These are phyloP conservation scores for Sechiopsis laciniata DNA, from an alignment of 306 rosid genomes.

Conservation along the genomic window DNA sequence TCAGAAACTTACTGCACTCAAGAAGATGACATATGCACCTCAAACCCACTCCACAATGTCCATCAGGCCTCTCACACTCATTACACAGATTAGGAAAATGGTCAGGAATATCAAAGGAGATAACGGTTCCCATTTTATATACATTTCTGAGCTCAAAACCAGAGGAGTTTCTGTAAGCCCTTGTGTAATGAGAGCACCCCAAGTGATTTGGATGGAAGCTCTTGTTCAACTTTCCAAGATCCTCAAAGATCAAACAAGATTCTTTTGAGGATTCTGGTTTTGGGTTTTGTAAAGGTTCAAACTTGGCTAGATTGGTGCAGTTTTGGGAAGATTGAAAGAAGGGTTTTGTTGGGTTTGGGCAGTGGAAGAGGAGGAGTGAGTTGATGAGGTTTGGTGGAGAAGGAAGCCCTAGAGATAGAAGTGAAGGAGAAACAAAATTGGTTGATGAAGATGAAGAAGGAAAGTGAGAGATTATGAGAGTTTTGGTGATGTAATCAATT, in stretches of 20 bases:
- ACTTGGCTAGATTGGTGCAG: constrained; percentile 23
- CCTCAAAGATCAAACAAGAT: constrained; percentile 44
- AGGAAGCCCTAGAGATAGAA: constrained; percentile 45
- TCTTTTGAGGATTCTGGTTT: constrained; percentile 17
- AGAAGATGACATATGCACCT: constrained; percentile 63
- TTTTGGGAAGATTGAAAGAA: constrained; percentile 22
- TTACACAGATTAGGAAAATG: constrained; percentile 53
- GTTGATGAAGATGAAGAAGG: constrained; percentile 34
- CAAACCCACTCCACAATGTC: constrained; percentile 64
- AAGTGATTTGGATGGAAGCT: constrained; percentile 45
- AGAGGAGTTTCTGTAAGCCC: constrained; percentile 32
- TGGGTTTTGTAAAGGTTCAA: constrained; percentile 25
- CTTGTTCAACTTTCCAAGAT: constrained; percentile 31
- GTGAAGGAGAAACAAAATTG: constrained; percentile 32
- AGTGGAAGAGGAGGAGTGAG: constrained; percentile 54
- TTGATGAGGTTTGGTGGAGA: constrained; percentile 39
- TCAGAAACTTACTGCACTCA: constrained; percentile 59
- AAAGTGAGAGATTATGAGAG: constrained; percentile 26
- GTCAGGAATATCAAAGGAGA: constrained; percentile 49
- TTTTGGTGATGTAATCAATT: constrained; percentile 27
- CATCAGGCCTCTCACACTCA: constrained; percentile 55
- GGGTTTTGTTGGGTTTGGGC: constrained; percentile 36
- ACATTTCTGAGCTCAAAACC: constrained; percentile 25
- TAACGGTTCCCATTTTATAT: constrained; percentile 35
- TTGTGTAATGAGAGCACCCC: constrained; percentile 48